Conservation (phyloP, 2,329 filamentous ascomycete species). For the Didymella pomorum region DNA sequence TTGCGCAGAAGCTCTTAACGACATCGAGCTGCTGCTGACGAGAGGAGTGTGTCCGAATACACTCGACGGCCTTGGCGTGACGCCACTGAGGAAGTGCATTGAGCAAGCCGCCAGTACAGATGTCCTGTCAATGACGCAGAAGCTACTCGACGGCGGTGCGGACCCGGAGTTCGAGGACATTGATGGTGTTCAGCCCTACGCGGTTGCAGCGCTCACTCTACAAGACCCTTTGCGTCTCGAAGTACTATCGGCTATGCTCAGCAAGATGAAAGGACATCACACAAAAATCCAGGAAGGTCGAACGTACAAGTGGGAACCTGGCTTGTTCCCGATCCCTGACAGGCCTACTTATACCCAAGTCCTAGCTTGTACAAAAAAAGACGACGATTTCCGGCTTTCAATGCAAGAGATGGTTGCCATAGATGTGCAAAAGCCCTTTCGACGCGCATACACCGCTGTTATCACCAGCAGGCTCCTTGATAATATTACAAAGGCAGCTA, state of each 20-base stretch:
- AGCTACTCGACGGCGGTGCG: constrained; percentile 43
- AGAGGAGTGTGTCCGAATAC: constrained; percentile 41
- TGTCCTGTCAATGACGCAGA: constrained; percentile 33
- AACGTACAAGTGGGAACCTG: constrained; percentile 27
- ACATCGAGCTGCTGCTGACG: constrained; percentile 40
- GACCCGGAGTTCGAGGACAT: constrained; percentile 37
- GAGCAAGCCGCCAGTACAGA: constrained; percentile 40
- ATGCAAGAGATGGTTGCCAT: constrained; percentile 35
- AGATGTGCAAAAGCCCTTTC: constrained; percentile 33
- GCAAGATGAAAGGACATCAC: constrained; percentile 33
- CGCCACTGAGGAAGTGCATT: constrained; percentile 39
- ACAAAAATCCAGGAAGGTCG: constrained; percentile 19
- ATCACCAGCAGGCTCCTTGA: constrained; percentile 39
- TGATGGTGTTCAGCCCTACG: constrained; percentile 34
- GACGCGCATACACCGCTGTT: constrained; percentile 37
- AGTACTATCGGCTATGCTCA: constrained; percentile 37
- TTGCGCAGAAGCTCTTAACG: constrained; percentile 40
- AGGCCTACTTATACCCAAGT: constrained; percentile 36
- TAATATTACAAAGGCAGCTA: constrained; percentile 22
- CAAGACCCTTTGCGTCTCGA: constrained; percentile 37
- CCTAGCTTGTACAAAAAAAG: constrained; percentile 29
- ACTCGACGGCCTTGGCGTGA: constrained; percentile 24
- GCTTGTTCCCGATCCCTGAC: constrained; percentile 41
- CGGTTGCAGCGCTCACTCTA: constrained; percentile 39
- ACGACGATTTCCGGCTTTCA: constrained; percentile 31